A percentile compares a stretch with the other conserved stretches of the same genome.
These are phyloP conservation scores for Cyberlindnera samutprakarnensis DNA, from an alignment of 805 yeast genomes.

Conservation along the genomic window DNA sequence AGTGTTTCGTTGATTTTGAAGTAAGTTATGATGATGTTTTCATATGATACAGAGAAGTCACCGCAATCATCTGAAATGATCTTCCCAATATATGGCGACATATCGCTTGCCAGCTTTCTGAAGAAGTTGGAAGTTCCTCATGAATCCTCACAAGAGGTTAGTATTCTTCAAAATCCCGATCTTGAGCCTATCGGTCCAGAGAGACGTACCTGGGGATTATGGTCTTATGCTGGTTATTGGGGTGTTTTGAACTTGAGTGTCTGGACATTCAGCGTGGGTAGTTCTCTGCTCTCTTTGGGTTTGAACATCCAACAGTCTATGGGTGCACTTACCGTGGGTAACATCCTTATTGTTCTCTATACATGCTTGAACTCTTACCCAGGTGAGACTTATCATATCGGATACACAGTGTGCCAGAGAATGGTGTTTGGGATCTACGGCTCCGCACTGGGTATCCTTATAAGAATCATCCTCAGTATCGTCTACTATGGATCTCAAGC, in stretches of 20 bases:
- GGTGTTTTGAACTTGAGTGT: slow-evolving; percentile 28
- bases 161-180: slow-evolving; percentile 27
- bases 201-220: slow-evolving; percentile 32
- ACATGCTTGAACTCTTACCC: slow-evolving; percentile 31
- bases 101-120: slow-evolving; percentile 5
- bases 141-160: slow-evolving; percentile 12
- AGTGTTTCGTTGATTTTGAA: too few species aligned
- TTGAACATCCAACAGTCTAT: slow-evolving; percentile 31
- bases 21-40: too few species aligned
- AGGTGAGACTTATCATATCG: slow-evolving; percentile 34
- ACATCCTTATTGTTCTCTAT: slow-evolving; percentile 28
- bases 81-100: too few species aligned
- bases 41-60: too few species aligned
- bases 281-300: slow-evolving; percentile 31
- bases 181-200: slow-evolving; percentile 31
- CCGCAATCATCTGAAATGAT: too few species aligned
- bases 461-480: slow-evolving; percentile 32
- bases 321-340: slow-evolving; percentile 34
- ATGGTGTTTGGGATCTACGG: slow-evolving; percentile 35
- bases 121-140: slow-evolving; percentile 20
- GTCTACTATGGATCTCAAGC: slow-evolving; percentile 37
- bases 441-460: slow-evolving; percentile 30
- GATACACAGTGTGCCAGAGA: slow-evolving; percentile 30
- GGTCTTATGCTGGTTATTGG: slow-evolving; percentile 28
- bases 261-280: slow-evolving; percentile 31